Base-by-base conservation (phyloP, 768 basidiomycete genomes). In the Tricholomella constricta region DNA sequence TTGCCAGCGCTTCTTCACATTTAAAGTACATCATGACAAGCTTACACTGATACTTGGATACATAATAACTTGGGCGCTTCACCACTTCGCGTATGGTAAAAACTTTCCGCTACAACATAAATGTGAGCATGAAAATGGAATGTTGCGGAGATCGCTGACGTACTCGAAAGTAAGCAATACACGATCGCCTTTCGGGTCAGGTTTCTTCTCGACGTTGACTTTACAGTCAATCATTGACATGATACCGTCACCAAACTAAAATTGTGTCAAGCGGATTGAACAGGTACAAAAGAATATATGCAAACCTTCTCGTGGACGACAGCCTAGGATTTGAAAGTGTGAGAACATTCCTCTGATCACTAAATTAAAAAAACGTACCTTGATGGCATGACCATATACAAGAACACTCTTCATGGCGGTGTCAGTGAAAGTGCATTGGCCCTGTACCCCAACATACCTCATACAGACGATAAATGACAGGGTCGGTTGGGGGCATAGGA, bases 161-260 rank as follows among this genome's bases (percentile, higher is more conserved):
- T 61, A 91, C 89, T 92, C 88, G 57, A 91, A 90, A 2, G 85
- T 91, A 54, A 92, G 73, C 15, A 90, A 61, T 8, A 91, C 85
- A 38, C 90, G 86, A 60, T 91, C 89, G 31, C 89, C 89, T 62
- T 86, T 88, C 14, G 88, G 88, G 61, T 91, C 82, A 14, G 78
- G 75, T 66, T 91, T 91, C 71, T 76, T 82, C 55, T 81, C 74
- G 40, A 91, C 74, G 42, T 75, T 76, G 55, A 91, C 77, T 59
- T 81, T 84, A 69, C 89, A 91, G 66, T 92, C 89, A 52, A 91
- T 90, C 87, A 91, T 89, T 17, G 86, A 88, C 88, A 91, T 91
- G 55, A 92, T 91, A 4, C 90, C 89, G 61, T 92, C 90, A 5
- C 90, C 90, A 57, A 91, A 91, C 87, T 89, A 57, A 2, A 52